Evolutionary conservation across 2,329 filamentous ascomycete genomes (phyloP).

Genomic region (Penicillium olsonii): DNA sequence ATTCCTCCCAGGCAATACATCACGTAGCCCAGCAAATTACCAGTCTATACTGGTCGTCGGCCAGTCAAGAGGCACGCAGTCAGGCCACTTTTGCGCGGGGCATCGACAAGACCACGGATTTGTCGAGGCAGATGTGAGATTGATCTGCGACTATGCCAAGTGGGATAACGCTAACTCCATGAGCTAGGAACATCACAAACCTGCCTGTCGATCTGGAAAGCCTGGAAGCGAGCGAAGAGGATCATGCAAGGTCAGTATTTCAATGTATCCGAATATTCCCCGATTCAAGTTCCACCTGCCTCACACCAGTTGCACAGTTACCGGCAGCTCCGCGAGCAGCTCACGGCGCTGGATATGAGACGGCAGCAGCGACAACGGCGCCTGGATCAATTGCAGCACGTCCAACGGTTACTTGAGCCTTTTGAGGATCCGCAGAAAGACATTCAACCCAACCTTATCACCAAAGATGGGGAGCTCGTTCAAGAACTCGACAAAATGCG

Average conservation of each 20-base stretch:
- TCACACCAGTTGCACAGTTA: slow-evolving; percentile 39
- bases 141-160: neutral
- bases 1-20: slow-evolving; percentile 56
- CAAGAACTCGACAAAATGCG: slow-evolving; percentile 53
- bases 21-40: slow-evolving; percentile 60
- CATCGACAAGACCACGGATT: slow-evolving; percentile 41
- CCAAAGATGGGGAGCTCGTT: slow-evolving; percentile 52
- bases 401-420: slow-evolving; percentile 51
- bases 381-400: slow-evolving; percentile 49
- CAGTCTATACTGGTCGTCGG: slow-evolving; percentile 55
- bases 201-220: slow-evolving; percentile 39
- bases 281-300: slow-evolving; percentile 23
- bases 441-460: slow-evolving; percentile 58
- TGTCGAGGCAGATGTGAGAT: slow-evolving; percentile 41
- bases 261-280: slow-evolving; percentile 3
- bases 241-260: slow-evolving; percentile 34
- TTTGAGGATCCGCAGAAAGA: slow-evolving; percentile 52
- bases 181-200: slow-evolving; percentile 39
- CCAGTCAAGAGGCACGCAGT: slow-evolving; percentile 37
- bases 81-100: slow-evolving; percentile 26
- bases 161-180: slow-evolving; percentile 5
- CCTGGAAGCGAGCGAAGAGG: slow-evolving; percentile 32
- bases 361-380: slow-evolving; percentile 50
- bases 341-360: slow-evolving; percentile 48
- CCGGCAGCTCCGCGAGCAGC: slow-evolving; percentile 42